Base-by-base conservation (phyloP, 1,139 yeast species). In the Pichia sp. region DNA sequence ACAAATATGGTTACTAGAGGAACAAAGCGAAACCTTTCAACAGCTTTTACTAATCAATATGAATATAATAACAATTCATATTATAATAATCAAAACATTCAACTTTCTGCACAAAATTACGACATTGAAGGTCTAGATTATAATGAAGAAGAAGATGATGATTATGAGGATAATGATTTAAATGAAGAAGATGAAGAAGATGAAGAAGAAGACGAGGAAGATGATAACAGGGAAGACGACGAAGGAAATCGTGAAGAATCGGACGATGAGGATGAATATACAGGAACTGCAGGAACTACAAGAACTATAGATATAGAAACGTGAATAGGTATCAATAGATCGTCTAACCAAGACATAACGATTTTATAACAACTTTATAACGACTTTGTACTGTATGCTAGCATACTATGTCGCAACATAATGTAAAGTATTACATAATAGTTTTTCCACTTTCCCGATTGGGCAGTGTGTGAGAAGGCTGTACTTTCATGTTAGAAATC, bases 201-300 rank as follows among this genome's bases (percentile, higher is more conserved):
- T 31, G 30, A 42, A 4, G 36, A 40, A 15, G 40, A 42, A 16
- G 52, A 45, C 2, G 51, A 49, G 4, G 49, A 44, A 24, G 33
- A 33, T 14, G 42, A 41, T 10, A 50, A 46, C 6, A 50, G 50
- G 3, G 47, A 43, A 6, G 51, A 50, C 24, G 48, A 33, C 13
- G 45, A 39, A 15, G 37, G 38, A 9, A 40, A 45, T 10, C 41
- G 42, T 6, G 45, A 42, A 11, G 47, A 43, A 4, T 43, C 35
- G 3, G 47, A 39, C 19, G 43, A 38, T 20, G 46, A 41, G 5
- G 44, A 37, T 11, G 43, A 43, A 4, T 42, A 39, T 18, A 41
- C 37, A 8, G 43, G n/a, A n/a, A n/a, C n/a, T n/a, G n/a, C n/a
- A n/a, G n/a, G n/a, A n/a, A n/a, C n/a, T n/a, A n/a, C n/a, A n/a